phyloP scores from a whole-genome alignment of 2,329 filamentous ascomycete species.

The Ophiostoma sp. region DNA sequence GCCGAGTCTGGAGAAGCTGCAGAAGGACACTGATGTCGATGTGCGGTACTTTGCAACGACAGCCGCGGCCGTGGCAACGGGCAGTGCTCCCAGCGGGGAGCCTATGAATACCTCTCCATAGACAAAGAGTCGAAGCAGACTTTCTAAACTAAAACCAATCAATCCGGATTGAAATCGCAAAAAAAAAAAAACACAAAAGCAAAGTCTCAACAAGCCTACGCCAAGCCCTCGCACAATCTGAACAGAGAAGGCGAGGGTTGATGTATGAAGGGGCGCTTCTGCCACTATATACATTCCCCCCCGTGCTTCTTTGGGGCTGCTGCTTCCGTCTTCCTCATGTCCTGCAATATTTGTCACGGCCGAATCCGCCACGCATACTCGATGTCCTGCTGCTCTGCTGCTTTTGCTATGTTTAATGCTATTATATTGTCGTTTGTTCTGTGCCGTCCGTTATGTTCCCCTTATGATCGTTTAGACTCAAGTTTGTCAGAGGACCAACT shows the following conservation, averaged over 20 bases:
- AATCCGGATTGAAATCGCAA: slow-evolving; percentile 7
- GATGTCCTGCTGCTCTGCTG: neutral
- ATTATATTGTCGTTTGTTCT: neutral
- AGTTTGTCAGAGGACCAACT: neutral
- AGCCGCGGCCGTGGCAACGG: slow-evolving; percentile 59
- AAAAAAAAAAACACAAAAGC: neutral
- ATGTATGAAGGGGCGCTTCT: no score
- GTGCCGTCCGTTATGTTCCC: neutral
- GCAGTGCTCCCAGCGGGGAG: slow-evolving; percentile 44
- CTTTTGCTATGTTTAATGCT: neutral
- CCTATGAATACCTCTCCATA: slow-evolving; percentile 60
- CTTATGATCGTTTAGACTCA: neutral
- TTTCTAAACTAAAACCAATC: neutral
- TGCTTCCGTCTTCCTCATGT: neutral
- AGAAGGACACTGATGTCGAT: slow-evolving; percentile 96
- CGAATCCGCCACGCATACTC: neutral
- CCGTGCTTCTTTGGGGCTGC: no score
- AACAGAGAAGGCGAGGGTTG: no score
- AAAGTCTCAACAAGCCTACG: neutral
- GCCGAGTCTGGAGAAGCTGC: slow-evolving; percentile 87
- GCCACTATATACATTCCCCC: neutral
- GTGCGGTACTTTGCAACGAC: slow-evolving; percentile 96
- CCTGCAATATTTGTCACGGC: neutral
- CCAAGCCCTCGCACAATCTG: no score
- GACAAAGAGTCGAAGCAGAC: slow-evolving; percentile 31